A percentile compares a stretch with the other conserved stretches of the same genome.
phyloP scores from a whole-genome alignment of 2,329 filamentous ascomycete species.

The Colletotrichum sp. region DNA sequence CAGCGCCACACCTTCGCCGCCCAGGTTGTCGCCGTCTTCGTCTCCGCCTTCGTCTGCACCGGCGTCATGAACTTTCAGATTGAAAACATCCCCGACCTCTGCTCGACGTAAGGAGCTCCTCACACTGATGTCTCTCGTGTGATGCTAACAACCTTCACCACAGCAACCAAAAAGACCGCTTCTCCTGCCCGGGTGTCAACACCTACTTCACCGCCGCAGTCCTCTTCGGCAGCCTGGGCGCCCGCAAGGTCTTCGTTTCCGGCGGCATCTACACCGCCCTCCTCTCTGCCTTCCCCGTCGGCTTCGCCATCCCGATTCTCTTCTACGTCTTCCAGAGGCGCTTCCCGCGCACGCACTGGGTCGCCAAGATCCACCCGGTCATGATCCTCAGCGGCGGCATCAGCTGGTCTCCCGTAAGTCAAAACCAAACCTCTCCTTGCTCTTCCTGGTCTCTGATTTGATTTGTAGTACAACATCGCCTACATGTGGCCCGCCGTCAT shows the following conservation, averaged over 20 bases:
- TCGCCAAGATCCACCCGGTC: conserved; percentile 45
- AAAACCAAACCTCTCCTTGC: accelerated
- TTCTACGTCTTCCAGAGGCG: conserved; percentile 35
- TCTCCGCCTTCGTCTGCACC: conserved; percentile 37
- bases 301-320: conserved; percentile 34
- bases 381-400: conserved; percentile 40
- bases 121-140: accelerated
- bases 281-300: conserved; percentile 39
- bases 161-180: conserved; percentile 24
- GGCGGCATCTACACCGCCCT: conserved; percentile 39
- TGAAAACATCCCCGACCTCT: conserved; percentile 29
- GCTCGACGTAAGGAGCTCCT: conserved; percentile 18
- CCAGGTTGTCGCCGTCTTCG: conserved; percentile 37
- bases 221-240: conserved; percentile 45
- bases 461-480: conserved; percentile 38
- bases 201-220: conserved; percentile 42
- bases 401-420: conserved; percentile 32
- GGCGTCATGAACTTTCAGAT: conserved; percentile 42
- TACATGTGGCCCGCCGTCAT: conserved; percentile 50
- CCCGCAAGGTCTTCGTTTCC: conserved; percentile 39
- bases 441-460: background rate
- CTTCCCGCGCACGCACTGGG: conserved; percentile 34
- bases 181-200: conserved; percentile 34
- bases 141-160: background rate
- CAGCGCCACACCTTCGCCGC: conserved; percentile 39